Evolutionary conservation across 2,329 filamentous ascomycete genomes (phyloP), one percentile per base, ranked within the genome.

Genomic region (Trichothecium sympodiale): DNA sequence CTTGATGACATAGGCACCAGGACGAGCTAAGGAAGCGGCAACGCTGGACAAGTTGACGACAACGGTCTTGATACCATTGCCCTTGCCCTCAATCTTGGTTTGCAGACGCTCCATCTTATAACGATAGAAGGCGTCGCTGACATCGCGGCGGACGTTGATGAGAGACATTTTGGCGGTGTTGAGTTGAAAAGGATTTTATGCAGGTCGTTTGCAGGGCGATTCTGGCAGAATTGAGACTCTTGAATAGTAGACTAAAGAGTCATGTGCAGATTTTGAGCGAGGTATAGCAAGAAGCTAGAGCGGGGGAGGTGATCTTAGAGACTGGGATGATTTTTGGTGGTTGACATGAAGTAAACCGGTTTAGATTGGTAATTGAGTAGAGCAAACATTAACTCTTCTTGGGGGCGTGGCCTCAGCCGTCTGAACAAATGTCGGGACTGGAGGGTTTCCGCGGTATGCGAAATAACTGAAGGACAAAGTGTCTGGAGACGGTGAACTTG

Each of bases 51-150:
- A 68, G 65, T 98, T 98, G 74, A 94, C 86, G 51, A 98, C 81
- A 55, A 98, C 91, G 52, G 50, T 98, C 74, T 98, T 98, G 78
- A 98, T 98, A 58, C 91, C 91, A 69, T 98, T 98, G 50, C 91
- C 91, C 68, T 98, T 98, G 67, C 91, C 91, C 69, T 98, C 91
- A 53, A 98, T 93, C 75, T 98, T 98, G 62, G 91, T 94, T 73
- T 94, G 86, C 59, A 98, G 71, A 53, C 80, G 82, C 71, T 96
- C 91, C 91, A 98, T 98, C 79, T 98, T 98, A 80, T 98, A 98
- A 64, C 91, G 91, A 71, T 98, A 98, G 79, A 95, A 98, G 67
- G 83, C 83, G 69, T 98, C 91, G 72, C 81, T 82, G 70, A 94
- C 82, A 83, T 96, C 89, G 66, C 85, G 86, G 65, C 88, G 88